A percentile compares a stretch with the other conserved stretches of the same genome.
phyloP scores from a whole-genome alignment of 2,329 filamentous ascomycete species.

The Xylariomycetidae sp. region DNA sequence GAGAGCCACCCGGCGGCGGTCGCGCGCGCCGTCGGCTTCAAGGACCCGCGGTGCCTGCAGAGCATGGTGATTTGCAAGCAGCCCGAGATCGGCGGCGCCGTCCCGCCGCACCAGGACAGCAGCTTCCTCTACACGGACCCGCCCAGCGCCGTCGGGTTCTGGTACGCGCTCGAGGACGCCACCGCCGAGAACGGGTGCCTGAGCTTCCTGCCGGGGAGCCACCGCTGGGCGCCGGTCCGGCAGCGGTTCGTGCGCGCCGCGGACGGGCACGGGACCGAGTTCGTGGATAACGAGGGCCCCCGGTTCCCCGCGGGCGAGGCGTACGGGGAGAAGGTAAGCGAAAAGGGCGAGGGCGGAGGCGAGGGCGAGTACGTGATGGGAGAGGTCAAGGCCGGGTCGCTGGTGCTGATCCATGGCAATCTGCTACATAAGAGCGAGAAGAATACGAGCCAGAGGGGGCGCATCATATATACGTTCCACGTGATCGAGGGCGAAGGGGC shows the following conservation, averaged over 20 bases:
- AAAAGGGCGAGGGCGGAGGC: conserved; percentile 29
- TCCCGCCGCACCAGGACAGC: conserved; percentile 87
- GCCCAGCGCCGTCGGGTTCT: conserved; percentile 88
- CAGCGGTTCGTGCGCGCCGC: conserved; percentile 68
- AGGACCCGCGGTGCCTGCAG: conserved; percentile 74
- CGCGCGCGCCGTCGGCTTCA: conserved; percentile 67
- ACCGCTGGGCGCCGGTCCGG: conserved; percentile 63
- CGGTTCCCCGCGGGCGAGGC: conserved; percentile 54
- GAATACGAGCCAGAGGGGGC: conserved; percentile 79
- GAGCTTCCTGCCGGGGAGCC: conserved; percentile 79
- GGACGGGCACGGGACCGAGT: conserved; percentile 55
- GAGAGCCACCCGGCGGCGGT: conserved; percentile 52
- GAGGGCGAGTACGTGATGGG: conserved; percentile 67
- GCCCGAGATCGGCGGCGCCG: conserved; percentile 88
- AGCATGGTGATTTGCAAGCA: conserved; percentile 99
- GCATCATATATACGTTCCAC: conserved; percentile 97
- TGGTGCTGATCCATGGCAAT: conserved; percentile 95
- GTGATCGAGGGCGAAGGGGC: conserved; percentile 77
- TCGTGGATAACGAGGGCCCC: conserved; percentile 63
- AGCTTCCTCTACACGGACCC: conserved; percentile 89
- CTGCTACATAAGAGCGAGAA: conserved; percentile 93
- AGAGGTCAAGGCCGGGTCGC: conserved; percentile 83
- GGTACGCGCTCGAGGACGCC: conserved; percentile 95
- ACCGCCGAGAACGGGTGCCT: conserved; percentile 83
- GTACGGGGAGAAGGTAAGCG: conserved; percentile 40